Base-by-base conservation (phyloP, 371 early-diverging fungal species). In the Umbelopsis sp. region DNA sequence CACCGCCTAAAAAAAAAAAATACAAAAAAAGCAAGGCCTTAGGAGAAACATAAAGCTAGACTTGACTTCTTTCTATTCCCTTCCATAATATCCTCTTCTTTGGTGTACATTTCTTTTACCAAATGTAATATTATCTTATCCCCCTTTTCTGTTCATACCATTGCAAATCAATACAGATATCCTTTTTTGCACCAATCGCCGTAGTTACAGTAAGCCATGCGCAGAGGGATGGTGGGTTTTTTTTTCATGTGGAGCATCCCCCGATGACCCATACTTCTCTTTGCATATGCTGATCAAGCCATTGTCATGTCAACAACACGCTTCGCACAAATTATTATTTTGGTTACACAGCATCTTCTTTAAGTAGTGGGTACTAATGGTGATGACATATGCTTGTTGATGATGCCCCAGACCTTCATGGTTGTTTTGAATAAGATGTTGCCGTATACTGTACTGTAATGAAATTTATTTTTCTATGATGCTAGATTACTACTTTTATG, bases 391-490 rank as follows among this genome's bases (percentile, higher is more conserved):
- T 11, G 41, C 22, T 22, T 22, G 65, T 0, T 29, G 29, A 3
- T 29, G 29, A 51, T 48, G 48, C 48, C 48, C 66, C 37, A 14
- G 32, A 0, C 37, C 66, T 4, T 29, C 29, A 48, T 51, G 0
- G n/a, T 29, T 4, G 18, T 7, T 18, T 48, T 10, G 16, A 18
- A 10, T 2, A 8, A n/a, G 6, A 1, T 48, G 1, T 1, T 11
- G 48, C 48, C 3, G 6, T 48, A 16, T 16, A 2, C 44, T 44
- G 41, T 41, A 11, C 12, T 25, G 10, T 46, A 29, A 38, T 25
- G 35, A 52, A 57, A 3, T 67, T 67, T 52, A n/a, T 67, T 29
- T 41, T 67, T n/a, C 53, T 48, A 12, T 9, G 32, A 14, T 18
- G 50, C 10, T 64, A 64, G 16, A 64, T 44, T 45, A 64, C 48